phyloP scores from a whole-genome alignment of 169 alveolate species.

The Perkinsus olseni region DNA sequence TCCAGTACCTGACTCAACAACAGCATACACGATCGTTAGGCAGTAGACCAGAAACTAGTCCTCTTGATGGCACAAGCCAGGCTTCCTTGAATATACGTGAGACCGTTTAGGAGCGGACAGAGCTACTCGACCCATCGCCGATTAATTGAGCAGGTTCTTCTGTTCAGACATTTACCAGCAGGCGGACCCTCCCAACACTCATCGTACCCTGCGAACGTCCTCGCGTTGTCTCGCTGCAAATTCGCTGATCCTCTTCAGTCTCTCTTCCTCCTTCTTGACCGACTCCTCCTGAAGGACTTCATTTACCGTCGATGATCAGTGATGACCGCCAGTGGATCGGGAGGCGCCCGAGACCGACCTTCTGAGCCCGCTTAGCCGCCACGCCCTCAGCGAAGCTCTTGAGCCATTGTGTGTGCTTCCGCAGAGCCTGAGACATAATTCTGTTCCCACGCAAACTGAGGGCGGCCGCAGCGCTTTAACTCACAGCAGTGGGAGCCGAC shows the following conservation, averaged over 20 bases:
- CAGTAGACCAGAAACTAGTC: no score
- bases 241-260: neutral
- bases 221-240: neutral
- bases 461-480: neutral
- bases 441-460: neutral
- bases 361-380: neutral
- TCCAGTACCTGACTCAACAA: no score
- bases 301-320: neutral
- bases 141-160: no score
- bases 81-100: no score
- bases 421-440: neutral
- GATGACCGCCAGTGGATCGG: neutral
- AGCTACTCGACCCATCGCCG: no score
- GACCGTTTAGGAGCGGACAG: no score
- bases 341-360: no score
- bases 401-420: neutral
- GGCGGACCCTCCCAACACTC: no score
- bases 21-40: no score
- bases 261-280: neutral
- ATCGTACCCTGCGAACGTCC: neutral
- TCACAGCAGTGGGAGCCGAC: neutral
- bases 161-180: no score
- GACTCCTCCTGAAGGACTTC: neutral
- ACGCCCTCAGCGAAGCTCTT: neutral
- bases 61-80: no score